Evolutionary conservation across 371 early-diverging fungal genomes (phyloP).

Genomic region (Circinella minor): DNA sequence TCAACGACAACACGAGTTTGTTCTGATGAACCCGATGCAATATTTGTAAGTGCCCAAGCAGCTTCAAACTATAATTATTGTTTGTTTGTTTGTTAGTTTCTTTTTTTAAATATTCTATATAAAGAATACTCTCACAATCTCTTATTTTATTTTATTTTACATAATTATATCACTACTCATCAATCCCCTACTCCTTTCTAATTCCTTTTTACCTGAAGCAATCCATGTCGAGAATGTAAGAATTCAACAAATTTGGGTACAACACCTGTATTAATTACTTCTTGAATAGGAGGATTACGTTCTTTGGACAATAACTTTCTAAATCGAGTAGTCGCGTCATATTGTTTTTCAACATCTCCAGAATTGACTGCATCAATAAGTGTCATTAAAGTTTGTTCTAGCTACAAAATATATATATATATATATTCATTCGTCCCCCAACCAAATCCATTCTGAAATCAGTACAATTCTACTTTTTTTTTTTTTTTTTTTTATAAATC

Average conservation of each 20-base stretch:
- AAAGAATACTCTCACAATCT: too few relatives aligned
- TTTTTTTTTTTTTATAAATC: too few relatives aligned
- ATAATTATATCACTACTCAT: not conserved
- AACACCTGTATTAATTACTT: constrained; percentile 94
- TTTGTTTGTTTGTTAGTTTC: constrained; percentile 1
- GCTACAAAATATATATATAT: constrained; percentile 25
- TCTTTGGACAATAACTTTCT: constrained; percentile 97
- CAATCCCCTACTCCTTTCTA: too few relatives aligned
- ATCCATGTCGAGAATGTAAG: constrained; percentile 72
- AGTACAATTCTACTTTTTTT: too few relatives aligned
- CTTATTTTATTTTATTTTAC: too few relatives aligned
- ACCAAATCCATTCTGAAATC: too few relatives aligned
- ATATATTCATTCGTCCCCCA: not conserved
- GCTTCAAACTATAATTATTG: constrained; percentile 90
- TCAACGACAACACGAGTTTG: constrained; percentile 97
- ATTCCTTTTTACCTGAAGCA: constrained; percentile 79
- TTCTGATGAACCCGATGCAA: constrained; percentile 96
- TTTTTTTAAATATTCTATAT: too few relatives aligned
- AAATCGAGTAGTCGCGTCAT: constrained; percentile 87
- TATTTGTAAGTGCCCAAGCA: constrained; percentile 99
- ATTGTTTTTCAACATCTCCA: constrained; percentile 72
- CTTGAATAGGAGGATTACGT: constrained; percentile 97
- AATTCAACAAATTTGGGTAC: constrained; percentile 97
- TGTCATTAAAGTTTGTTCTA: constrained; percentile 67
- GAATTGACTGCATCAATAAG: constrained; percentile 82